Conservation (phyloP, 169 alveolate genomes). For the Perkinsus marinus region DNA sequence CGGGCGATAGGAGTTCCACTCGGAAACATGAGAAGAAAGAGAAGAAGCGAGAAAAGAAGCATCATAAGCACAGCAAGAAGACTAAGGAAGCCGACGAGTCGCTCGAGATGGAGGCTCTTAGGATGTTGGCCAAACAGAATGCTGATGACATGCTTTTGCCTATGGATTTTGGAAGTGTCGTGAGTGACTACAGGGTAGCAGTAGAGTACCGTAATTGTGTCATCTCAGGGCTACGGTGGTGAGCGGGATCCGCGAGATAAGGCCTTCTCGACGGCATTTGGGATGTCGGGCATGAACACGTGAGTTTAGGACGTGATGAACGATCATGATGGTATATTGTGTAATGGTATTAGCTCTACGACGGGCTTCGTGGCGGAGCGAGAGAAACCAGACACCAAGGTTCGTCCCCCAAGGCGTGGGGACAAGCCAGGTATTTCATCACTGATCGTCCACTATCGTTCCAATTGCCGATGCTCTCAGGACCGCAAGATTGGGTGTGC, state of each 20-base stretch:
- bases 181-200: not conserved
- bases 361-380: not conserved
- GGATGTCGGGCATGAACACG: not conserved
- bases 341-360: not conserved
- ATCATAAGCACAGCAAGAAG: not conserved
- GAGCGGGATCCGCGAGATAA: not conserved
- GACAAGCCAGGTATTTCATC: not conserved
- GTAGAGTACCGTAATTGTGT: not conserved
- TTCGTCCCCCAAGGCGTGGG: not conserved
- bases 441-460: too few species aligned
- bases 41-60: not conserved
- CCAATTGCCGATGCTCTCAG: not conserved
- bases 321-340: not conserved
- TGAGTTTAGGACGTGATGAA: not conserved
- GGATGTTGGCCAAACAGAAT: not conserved
- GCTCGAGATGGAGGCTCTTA: not conserved
- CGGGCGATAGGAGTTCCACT: not conserved
- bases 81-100: not conserved
- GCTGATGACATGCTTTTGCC: not conserved
- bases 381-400: not conserved
- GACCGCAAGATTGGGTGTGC: not conserved
- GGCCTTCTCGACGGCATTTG: not conserved
- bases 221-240: not conserved
- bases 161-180: not conserved
- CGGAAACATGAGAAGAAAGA: not conserved